phyloP scores from a whole-genome alignment of 352 stramenopile species.

The Thalassiosira livingstoniorum region DNA sequence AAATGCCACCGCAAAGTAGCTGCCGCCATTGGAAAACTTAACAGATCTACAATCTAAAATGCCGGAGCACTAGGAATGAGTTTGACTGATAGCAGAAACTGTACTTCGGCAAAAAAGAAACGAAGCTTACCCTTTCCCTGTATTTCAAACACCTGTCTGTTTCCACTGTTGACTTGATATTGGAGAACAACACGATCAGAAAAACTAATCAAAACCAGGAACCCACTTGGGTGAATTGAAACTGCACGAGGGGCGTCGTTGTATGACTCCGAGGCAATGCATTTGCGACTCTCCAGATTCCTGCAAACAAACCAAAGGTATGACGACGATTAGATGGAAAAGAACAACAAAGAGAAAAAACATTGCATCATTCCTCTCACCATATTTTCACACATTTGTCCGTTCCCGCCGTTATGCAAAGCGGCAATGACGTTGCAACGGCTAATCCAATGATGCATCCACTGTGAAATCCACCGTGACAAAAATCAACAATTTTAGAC shows the following conservation, averaged over 20 bases:
- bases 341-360: neutral
- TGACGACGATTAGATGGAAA: constrained; percentile 2
- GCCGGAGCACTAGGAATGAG: neutral
- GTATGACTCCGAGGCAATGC: neutral
- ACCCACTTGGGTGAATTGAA: constrained; percentile 3
- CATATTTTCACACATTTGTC: constrained; percentile 11
- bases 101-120: neutral
- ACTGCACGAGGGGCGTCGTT: neutral
- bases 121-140: neutral
- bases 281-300: neutral
- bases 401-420: neutral
- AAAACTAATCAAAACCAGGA: neutral
- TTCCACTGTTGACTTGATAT: neutral
- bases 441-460: neutral
- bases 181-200: neutral
- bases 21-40: neutral
- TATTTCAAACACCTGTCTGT: neutral
- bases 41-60: neutral
- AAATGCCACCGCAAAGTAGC: constrained; percentile 2
- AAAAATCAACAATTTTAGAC: neutral
- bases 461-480: neutral
- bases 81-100: neutral
- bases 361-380: neutral
- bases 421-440: neutral
- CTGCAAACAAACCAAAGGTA: neutral